Percentiles rank a stretch among this genome's conserved stretches.
These are phyloP conservation scores for Neoboletus subvelutipes DNA, from an alignment of 768 basidiomycete species.

Conservation along the genomic window DNA sequence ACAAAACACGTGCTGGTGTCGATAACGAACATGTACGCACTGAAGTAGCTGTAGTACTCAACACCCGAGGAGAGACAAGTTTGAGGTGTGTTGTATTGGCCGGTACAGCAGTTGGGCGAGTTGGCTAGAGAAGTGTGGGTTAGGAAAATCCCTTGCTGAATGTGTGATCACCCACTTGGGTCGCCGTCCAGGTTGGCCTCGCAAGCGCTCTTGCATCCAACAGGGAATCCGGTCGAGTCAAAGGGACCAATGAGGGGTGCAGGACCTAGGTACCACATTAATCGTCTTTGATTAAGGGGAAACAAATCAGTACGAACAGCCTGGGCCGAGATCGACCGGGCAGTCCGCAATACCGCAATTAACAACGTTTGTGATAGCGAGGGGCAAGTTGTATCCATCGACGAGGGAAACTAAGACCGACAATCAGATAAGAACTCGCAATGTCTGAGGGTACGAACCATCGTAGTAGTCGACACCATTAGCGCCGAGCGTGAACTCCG, in stretches of 20 bases:
- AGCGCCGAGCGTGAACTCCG: conserved; percentile 61
- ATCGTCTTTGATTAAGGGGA: background rate
- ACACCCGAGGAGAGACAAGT: conserved; percentile 56
- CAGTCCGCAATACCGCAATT: conserved; percentile 58
- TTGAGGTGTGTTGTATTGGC: conserved; percentile 46
- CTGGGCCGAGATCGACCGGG: conserved; percentile 57
- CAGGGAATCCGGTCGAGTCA: conserved; percentile 50
- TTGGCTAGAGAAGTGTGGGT: conserved; percentile 37
- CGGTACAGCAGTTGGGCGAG: conserved; percentile 66
- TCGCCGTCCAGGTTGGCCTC: conserved; percentile 36
- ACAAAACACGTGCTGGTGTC: background rate
- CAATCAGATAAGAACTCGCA: background rate
- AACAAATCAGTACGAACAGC: conserved; percentile 39
- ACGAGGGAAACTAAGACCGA: conserved; percentile 54
- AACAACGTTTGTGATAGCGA: conserved; percentile 53
- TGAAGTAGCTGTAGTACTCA: conserved; percentile 46
- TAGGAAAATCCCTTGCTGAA: background rate
- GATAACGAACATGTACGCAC: conserved; percentile 24
- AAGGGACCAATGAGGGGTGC: conserved; percentile 49
- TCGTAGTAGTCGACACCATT: conserved; percentile 58
- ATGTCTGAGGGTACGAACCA: conserved; percentile 36
- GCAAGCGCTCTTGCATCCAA: conserved; percentile 66
- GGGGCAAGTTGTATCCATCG: conserved; percentile 64
- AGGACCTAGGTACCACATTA: conserved; percentile 41
- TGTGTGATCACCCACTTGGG: conserved; percentile 23